phyloP scores from a whole-genome alignment of 2,329 filamentous ascomycete genomes.

The Colletotrichum tofieldiae region DNA sequence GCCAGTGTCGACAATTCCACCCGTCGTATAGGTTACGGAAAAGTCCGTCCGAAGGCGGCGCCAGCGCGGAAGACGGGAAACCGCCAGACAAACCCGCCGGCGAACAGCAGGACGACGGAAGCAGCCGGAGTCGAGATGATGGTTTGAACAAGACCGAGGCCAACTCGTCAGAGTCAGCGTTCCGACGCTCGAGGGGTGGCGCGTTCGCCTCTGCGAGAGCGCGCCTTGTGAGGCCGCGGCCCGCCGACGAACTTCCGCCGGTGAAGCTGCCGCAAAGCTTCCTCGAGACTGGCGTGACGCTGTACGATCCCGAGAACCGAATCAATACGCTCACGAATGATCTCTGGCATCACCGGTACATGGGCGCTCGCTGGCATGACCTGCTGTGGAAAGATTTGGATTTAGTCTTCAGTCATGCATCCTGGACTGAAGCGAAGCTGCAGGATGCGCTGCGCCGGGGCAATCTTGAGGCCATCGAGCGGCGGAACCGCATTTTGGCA shows the following conservation, averaged over 20 bases:
- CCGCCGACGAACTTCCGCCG: slow-evolving; percentile 62
- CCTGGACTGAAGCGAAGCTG: slow-evolving; percentile 35
- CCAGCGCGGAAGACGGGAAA: slow-evolving; percentile 40
- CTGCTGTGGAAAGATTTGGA: slow-evolving; percentile 43
- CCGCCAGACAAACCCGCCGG: slow-evolving; percentile 41
- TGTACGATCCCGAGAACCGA: slow-evolving; percentile 51
- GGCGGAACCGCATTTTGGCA: slow-evolving; percentile 37
- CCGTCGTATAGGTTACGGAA: slow-evolving; percentile 40
- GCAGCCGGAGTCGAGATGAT: slow-evolving; percentile 30
- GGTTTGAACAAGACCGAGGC: slow-evolving; percentile 12
- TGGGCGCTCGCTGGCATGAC: slow-evolving; percentile 43
- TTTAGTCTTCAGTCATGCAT: slow-evolving; percentile 39
- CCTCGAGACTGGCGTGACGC: slow-evolving; percentile 64
- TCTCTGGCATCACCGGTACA: slow-evolving; percentile 41
- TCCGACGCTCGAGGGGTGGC: slow-evolving; percentile 38
- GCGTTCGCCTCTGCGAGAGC: slow-evolving; percentile 49
- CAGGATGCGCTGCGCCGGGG: slow-evolving; percentile 34
- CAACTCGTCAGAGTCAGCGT: slow-evolving; percentile 30
- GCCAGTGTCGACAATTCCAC: slow-evolving; percentile 43
- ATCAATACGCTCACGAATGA: slow-evolving; percentile 44
- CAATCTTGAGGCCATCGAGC: slow-evolving; percentile 33
- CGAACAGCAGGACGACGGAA: slow-evolving; percentile 35
- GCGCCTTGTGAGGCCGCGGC: slow-evolving; percentile 52
- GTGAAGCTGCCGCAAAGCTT: slow-evolving; percentile 73
- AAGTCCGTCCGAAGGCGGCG: slow-evolving; percentile 34